These are phyloP conservation scores for Apocynum venetum DNA, from an alignment of 257 asterid species.

Conservation along the genomic window DNA sequence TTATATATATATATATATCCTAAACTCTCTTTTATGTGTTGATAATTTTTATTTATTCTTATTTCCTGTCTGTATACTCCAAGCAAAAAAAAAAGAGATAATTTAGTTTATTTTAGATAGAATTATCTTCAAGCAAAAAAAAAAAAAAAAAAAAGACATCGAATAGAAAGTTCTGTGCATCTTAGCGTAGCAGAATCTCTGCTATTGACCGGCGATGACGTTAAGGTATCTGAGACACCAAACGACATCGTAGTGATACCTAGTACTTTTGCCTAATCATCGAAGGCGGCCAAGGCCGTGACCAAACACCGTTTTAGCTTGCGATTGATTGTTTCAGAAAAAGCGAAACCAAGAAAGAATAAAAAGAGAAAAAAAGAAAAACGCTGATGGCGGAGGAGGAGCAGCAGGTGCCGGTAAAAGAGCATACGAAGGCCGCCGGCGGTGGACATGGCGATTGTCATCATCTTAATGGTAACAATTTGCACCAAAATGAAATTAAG, in stretches of 20 bases:
- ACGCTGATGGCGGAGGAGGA: slow-evolving; percentile 17
- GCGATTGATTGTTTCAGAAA: neutral
- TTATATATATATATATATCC: too few relatives aligned
- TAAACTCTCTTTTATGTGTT: too few relatives aligned
- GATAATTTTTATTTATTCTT: too few relatives aligned
- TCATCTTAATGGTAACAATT: neutral
- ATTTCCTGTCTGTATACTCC: too few relatives aligned
- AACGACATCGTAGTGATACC: neutral
- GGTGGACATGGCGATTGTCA: neutral
- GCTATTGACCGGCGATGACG: too few relatives aligned
- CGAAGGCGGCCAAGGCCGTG: neutral
- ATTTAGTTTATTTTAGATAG: too few relatives aligned
- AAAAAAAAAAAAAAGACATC: too few relatives aligned
- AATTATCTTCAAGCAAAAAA: too few relatives aligned
- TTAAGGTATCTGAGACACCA: too few relatives aligned
- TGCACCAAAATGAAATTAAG: slow-evolving; percentile 3
- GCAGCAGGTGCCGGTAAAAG: slow-evolving; percentile 7
- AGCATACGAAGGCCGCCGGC: neutral
- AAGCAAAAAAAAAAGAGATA: too few relatives aligned
- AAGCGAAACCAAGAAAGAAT: neutral
- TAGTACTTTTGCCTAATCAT: neutral
- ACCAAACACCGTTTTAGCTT: neutral
- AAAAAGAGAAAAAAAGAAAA: neutral
- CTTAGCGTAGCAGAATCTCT: too few relatives aligned
- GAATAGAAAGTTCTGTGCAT: too few relatives aligned